These are phyloP conservation scores for Hypoxylon sp. DNA, from an alignment of 2,329 filamentous ascomycete genomes.

Conservation along the genomic window DNA sequence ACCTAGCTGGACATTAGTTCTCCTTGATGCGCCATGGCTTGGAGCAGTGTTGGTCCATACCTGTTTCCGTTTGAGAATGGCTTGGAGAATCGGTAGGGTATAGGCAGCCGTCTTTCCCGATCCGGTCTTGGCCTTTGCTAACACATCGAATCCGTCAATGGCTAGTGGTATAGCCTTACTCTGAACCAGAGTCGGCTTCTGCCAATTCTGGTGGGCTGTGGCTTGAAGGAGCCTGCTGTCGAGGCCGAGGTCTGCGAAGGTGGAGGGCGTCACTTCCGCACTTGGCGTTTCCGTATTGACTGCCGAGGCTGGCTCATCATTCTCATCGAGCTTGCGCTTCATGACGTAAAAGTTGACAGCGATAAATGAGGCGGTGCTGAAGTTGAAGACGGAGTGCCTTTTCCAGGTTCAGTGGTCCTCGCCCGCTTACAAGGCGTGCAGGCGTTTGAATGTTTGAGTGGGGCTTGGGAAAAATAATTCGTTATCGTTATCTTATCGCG, in stretches of 20 bases:
- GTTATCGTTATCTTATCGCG: constrained; percentile 43
- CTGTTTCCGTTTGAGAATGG: constrained; percentile 83
- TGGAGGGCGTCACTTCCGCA: constrained; percentile 53
- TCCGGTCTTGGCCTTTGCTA: constrained; percentile 93
- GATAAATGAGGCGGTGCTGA: background rate
- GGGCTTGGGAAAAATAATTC: constrained; percentile 41
- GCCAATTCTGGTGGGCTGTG: constrained; percentile 85
- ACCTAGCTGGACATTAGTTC: constrained; percentile 56
- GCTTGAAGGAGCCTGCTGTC: constrained; percentile 90
- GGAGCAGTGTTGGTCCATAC: constrained; percentile 57
- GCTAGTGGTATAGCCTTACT: constrained; percentile 88
- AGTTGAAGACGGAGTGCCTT: constrained; percentile 2
- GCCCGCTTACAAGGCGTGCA: background rate
- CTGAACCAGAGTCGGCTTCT: constrained; percentile 90
- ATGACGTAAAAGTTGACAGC: constrained; percentile 56
- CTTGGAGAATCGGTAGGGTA: constrained; percentile 87
- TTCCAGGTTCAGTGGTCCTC: background rate
- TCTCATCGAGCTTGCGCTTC: constrained; percentile 74
- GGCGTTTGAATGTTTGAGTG: constrained; percentile 2
- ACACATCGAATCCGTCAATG: constrained; percentile 87
- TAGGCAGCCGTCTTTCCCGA: constrained; percentile 99
- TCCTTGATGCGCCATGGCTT: constrained; percentile 1
- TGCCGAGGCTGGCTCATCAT: constrained; percentile 63
- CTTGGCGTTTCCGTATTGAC: constrained; percentile 52
- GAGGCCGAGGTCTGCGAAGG: constrained; percentile 83